A percentile compares a stretch with the other conserved stretches of the same genome.
Conservation (phyloP, 2,329 filamentous ascomycete genomes). For the Mycocentrospora acerina region DNA sequence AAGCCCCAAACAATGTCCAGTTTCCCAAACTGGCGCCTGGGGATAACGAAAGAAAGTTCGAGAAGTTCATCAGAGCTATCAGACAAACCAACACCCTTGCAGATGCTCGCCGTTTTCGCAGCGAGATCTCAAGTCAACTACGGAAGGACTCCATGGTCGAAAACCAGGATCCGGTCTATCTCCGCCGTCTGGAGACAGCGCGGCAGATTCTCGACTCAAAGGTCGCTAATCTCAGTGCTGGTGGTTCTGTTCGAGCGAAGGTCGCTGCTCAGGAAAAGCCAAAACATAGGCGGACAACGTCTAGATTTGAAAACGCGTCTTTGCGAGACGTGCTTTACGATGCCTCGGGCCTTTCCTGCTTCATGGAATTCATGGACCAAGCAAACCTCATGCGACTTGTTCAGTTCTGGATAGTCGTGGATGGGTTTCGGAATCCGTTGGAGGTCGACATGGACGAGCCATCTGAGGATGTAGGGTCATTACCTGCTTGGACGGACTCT, state of each 20-base stretch:
- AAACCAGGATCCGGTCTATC: constrained; percentile 79
- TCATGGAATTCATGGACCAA: constrained; percentile 99
- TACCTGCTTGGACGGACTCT: constrained; percentile 73
- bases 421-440: constrained; percentile 90
- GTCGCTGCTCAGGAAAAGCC: constrained; percentile 43
- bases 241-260: constrained; percentile 53
- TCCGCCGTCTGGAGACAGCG: constrained; percentile 87
- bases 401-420: constrained; percentile 97
- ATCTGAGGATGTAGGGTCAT: constrained; percentile 53
- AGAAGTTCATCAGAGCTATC: constrained; percentile 88
- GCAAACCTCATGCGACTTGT: constrained; percentile 83
- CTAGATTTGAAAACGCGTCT: constrained; percentile 71
- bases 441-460: constrained; percentile 76
- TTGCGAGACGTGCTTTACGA: constrained; percentile 86
- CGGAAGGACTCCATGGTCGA: constrained; percentile 80
- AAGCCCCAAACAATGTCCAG: constrained; percentile 61
- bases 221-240: constrained; percentile 75
- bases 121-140: constrained; percentile 87
- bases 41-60: constrained; percentile 90
- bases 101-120: constrained; percentile 88
- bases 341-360: constrained; percentile 88
- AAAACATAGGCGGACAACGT: constrained; percentile 49
- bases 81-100: constrained; percentile 87
- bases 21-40: constrained; percentile 79
- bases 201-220: constrained; percentile 88